phyloP scores from a whole-genome alignment of 208 protist species.

The Trypanosoma scelopori region DNA sequence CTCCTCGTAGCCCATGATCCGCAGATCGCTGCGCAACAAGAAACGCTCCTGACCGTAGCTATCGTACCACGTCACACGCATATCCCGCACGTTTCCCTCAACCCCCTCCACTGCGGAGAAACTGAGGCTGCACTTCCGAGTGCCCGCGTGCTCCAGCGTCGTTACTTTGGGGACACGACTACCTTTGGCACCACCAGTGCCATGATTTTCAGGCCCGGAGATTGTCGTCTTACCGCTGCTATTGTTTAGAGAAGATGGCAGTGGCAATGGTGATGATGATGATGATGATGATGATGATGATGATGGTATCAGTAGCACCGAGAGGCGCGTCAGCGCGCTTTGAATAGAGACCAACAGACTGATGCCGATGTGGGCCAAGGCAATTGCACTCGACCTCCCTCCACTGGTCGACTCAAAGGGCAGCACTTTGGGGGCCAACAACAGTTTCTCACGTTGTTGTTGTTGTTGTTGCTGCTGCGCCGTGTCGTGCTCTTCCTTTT shows the following conservation, averaged over 20 bases:
- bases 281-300: no score
- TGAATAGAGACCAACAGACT: constrained; percentile 63
- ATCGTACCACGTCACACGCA: constrained; percentile 29
- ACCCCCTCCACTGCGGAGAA: constrained; percentile 2
- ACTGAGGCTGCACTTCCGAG: background rate
- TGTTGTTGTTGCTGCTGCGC: no score
- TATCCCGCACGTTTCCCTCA: constrained; percentile 11
- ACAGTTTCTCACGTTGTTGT: background rate
- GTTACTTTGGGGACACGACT: background rate
- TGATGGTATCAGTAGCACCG: constrained; percentile 15
- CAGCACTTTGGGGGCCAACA: constrained; percentile 22
- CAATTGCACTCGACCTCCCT: constrained; percentile 27
- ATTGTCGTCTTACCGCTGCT: background rate
- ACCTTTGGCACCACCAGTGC: background rate
- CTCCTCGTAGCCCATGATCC: constrained; percentile 33
- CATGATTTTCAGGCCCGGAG: no score
- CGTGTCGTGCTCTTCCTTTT: constrained; percentile 2
- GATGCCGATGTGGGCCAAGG: constrained; percentile 53
- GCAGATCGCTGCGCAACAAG: constrained; percentile 32
- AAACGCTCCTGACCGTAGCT: constrained; percentile 24
- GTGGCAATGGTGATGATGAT: no score
- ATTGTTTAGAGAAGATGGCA: background rate
- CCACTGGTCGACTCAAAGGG: constrained; percentile 16
- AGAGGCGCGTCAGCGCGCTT: constrained; percentile 30
- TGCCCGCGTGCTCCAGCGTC: background rate